Conservation (phyloP, 495 filamentous ascomycete species). For the Neurospora tetraspora region DNA sequence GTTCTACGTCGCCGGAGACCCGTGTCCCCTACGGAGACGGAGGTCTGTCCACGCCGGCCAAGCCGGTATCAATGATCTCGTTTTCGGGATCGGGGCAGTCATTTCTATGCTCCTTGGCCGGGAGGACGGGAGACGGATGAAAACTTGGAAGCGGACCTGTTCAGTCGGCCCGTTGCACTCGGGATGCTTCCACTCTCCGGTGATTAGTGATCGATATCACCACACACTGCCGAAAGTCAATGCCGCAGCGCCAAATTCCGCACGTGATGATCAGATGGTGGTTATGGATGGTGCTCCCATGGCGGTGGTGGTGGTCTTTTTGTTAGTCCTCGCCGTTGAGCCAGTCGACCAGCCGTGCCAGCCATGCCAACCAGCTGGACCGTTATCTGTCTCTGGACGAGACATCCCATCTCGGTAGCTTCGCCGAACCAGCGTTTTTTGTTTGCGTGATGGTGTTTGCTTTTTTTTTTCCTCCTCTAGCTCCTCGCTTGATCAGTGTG, state of each 20-base stretch:
- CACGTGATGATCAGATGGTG: not conserved
- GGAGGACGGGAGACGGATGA: not conserved
- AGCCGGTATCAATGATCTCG: not conserved
- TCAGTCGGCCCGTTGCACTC: not conserved
- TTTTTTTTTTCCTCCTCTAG: not conserved
- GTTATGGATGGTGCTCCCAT: not conserved
- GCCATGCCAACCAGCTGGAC: not conserved
- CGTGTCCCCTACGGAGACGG: not conserved
- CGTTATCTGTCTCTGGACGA: not conserved
- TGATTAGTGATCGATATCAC: not conserved
- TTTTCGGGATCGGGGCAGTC: not conserved
- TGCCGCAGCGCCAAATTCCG: not conserved
- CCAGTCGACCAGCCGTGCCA: not conserved
- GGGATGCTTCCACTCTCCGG: not conserved
- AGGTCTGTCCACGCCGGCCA: not conserved
- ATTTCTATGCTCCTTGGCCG: not conserved
- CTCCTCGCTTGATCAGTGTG: not conserved
- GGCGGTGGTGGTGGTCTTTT: not conserved
- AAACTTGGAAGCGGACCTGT: not conserved
- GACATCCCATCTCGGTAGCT: not conserved
- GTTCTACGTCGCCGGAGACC: not conserved
- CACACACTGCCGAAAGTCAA: not conserved
- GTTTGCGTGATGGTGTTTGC: not conserved
- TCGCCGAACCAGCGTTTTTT: not conserved
- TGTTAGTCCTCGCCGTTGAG: not conserved